Evolutionary conservation across 2,329 filamentous ascomycete species (phyloP).

Genomic region (Geosmithia morbida): DNA sequence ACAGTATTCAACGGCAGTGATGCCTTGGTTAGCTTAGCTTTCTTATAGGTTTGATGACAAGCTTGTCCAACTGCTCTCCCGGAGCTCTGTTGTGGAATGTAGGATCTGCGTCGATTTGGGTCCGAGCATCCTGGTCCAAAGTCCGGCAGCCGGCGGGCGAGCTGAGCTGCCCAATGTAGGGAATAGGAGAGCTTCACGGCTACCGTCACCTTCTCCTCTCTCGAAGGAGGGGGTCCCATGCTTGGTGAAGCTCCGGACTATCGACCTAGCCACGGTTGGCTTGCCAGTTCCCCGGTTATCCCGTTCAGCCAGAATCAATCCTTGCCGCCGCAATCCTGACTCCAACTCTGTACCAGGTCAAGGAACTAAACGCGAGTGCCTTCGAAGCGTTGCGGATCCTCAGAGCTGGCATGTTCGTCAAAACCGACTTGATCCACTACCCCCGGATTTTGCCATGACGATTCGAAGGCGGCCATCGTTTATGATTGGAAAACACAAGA

Average conservation of each 20-base stretch:
- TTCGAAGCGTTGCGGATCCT: not conserved
- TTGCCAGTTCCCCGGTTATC: slow-evolving; percentile 2
- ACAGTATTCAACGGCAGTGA: not conserved
- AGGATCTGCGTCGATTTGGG: not conserved
- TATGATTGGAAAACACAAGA: not conserved
- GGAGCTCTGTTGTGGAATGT: not conserved
- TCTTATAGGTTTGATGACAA: not conserved
- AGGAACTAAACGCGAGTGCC: slow-evolving; percentile 1
- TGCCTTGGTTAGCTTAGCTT: not conserved
- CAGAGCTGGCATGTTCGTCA: slow-evolving; percentile 7
- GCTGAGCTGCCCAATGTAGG: not conserved
- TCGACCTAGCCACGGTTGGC: slow-evolving; percentile 1
- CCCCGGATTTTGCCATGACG: not conserved
- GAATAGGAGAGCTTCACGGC: not conserved
- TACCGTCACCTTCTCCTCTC: slow-evolving; percentile 1
- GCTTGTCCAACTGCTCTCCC: slow-evolving; percentile 4
- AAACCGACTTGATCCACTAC: not conserved
- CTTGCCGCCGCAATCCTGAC: not conserved
- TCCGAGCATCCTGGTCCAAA: not conserved
- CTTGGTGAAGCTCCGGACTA: not conserved
- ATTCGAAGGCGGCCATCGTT: not conserved
- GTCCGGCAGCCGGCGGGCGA: not conserved
- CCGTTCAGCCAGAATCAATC: slow-evolving; percentile 2
- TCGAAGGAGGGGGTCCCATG: slow-evolving; percentile 5
- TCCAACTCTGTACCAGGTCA: not conserved